These are phyloP conservation scores for Lepidium africanum DNA, from an alignment of 345 rosid species.

Conservation along the genomic window DNA sequence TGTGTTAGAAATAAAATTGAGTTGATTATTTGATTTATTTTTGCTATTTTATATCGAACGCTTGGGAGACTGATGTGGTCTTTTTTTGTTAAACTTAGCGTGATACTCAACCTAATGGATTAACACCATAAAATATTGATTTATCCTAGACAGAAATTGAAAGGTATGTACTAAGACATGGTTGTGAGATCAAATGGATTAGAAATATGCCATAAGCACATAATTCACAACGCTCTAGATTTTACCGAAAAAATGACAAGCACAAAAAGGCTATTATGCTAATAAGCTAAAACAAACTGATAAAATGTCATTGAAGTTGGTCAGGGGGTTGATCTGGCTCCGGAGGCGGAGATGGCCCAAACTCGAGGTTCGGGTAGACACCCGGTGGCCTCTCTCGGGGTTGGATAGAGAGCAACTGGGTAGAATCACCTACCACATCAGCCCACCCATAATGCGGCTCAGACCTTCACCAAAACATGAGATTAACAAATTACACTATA, in stretches of 20 bases:
- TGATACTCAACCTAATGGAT: too few species aligned
- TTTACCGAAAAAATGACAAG: not conserved
- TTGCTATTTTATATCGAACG: not conserved
- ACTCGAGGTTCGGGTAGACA: constrained; percentile 64
- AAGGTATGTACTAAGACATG: not conserved
- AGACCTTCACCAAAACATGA: constrained; percentile 43
- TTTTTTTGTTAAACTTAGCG: too few species aligned
- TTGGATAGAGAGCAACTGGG: constrained; percentile 70
- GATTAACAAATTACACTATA: not conserved
- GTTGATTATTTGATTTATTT: not conserved
- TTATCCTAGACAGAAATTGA: too few species aligned
- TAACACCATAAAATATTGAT: too few species aligned
- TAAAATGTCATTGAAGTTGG: constrained; percentile 22
- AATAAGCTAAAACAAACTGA: constrained; percentile 3
- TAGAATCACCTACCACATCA: constrained; percentile 88
- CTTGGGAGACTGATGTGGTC: too few species aligned
- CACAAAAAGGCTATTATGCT: constrained; percentile 10
- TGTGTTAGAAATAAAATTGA: not conserved
- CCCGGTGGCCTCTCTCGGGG: constrained; percentile 86
- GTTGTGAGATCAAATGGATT: not conserved
- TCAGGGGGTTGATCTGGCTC: constrained; percentile 39
- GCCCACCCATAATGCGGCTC: constrained; percentile 99
- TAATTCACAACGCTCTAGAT: constrained; percentile 7
- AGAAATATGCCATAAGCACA: constrained; percentile 11
- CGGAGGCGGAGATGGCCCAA: constrained; percentile 50